Base-by-base conservation (phyloP, 495 filamentous ascomycete genomes). In the Tuber microsphaerosporum region DNA sequence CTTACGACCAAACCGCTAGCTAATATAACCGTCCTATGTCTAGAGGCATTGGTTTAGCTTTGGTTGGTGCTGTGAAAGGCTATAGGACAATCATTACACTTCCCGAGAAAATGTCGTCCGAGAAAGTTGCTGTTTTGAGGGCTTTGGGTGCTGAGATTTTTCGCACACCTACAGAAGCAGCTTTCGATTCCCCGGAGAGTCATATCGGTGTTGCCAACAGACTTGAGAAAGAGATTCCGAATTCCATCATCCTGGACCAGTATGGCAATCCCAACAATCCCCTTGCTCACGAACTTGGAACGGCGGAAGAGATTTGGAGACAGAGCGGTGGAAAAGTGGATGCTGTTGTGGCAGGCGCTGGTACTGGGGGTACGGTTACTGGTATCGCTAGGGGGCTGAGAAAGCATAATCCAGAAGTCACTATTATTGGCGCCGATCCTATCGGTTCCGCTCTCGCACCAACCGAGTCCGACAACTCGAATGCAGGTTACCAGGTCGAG, bases 61-160 rank as follows among this genome's bases (percentile, higher is more conserved):
- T 99, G 68, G 94, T 98, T 22, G 94, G 89, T 45, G 95, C 95
- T 12, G 91, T 99, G 76, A 97, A 97, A 86, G 94, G 92, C 71
- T 99, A 99, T 85, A 95, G 94, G 84, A 95, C 93, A 22, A 97
- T 99, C 84, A 99, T 99, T 82, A 99, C 95, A 0, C 89, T 99
- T 3, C 95, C 95, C 51, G 95, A 99, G 86, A 99, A 99, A 87
- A 99, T 99, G 95, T 97, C 93, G 9, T 89, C 93, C 42, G 95
- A 99, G 85, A 99, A 99, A 84, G 96, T 99, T 19, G 89, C 94
- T 2, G 95, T 99, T 17, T 87, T 99, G 41, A 90, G 92, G 70
- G 94, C 95, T 26, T 88, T 99, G 45, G 95, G 95, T 75, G 94
- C 95, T 37, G 97, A 95, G 79, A 98, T 99, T 83, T 97, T 99